Evolutionary conservation across 495 filamentous ascomycete species (phyloP).

Genomic region (Podospora tetraspora): DNA sequence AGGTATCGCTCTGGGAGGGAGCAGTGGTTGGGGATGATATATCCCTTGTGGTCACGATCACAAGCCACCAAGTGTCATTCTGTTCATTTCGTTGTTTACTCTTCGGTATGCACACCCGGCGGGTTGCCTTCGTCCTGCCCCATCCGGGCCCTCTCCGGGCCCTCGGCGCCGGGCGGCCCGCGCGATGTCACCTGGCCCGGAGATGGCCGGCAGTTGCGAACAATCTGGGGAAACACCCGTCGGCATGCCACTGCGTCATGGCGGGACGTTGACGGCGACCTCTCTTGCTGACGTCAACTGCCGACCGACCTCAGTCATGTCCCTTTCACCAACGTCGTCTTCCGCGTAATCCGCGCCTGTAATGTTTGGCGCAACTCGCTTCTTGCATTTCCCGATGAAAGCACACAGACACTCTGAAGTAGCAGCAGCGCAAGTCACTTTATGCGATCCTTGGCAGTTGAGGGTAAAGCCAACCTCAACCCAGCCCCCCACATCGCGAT

Average conservation of each 20-base stretch:
- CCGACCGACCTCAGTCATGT: background rate
- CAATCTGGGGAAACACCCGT: background rate
- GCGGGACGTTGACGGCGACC: background rate
- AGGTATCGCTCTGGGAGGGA: background rate
- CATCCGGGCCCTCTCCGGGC: background rate
- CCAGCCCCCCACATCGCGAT: background rate
- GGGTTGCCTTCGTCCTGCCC: background rate
- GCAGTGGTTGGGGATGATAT: background rate
- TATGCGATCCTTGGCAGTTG: background rate
- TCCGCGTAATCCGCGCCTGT: background rate
- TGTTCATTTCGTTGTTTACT: background rate
- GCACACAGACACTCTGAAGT: background rate
- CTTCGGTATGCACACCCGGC: background rate
- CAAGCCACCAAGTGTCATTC: no score
- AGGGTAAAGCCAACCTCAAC: background rate
- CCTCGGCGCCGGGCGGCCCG: background rate
- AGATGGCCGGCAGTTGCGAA: background rate
- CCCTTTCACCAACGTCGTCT: background rate
- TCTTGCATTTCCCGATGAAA: no score
- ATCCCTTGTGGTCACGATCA: background rate
- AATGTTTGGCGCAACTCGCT: background rate
- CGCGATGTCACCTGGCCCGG: background rate
- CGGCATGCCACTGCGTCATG: background rate
- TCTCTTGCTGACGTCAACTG: background rate
- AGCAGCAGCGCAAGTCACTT: background rate